phyloP scores from a whole-genome alignment of 2,329 filamentous ascomycete species.

The Pseudofabraea citricarpa region DNA sequence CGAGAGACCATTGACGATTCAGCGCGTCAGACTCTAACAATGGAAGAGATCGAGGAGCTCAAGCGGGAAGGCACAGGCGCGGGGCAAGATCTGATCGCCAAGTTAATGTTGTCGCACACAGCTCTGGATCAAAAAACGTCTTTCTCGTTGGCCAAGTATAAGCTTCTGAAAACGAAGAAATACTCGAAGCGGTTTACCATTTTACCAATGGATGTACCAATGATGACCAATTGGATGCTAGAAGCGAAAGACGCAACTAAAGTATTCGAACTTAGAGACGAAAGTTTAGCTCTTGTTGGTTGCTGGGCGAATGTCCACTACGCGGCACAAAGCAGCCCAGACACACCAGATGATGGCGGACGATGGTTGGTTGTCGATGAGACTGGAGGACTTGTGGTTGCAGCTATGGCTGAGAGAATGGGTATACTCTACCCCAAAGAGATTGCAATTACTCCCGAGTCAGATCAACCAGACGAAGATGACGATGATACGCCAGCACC shows the following conservation, averaged over 20 bases:
- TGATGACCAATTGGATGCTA: constrained; percentile 72
- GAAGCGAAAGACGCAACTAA: constrained; percentile 74
- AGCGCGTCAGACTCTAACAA: constrained; percentile 69
- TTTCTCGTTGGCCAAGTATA: constrained; percentile 94
- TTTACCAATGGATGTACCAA: constrained; percentile 74
- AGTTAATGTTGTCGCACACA: constrained; percentile 83
- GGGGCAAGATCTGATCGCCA: constrained; percentile 87
- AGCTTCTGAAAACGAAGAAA: constrained; percentile 88
- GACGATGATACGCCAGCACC: constrained; percentile 9
- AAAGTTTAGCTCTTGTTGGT: constrained; percentile 73
- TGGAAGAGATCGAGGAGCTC: constrained; percentile 66
- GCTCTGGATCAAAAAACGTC: constrained; percentile 90
- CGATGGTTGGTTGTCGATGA: constrained; percentile 67
- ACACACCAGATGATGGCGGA: constrained; percentile 36
- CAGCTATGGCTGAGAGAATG: constrained; percentile 68
- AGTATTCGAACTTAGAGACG: constrained; percentile 82
- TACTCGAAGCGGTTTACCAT: constrained; percentile 86
- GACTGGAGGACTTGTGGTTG: constrained; percentile 63
- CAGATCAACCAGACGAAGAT: constrained; percentile 9
- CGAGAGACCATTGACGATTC: constrained; percentile 56
- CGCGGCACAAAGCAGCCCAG: constrained; percentile 12
- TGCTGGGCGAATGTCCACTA: constrained; percentile 91
- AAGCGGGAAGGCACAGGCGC: constrained; percentile 71
- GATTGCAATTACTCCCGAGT: not conserved
- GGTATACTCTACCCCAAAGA: constrained; percentile 50